Evolutionary conservation across 2,329 filamentous ascomycete genomes (phyloP).

Genomic region (Pseudogymnoascus sp.): DNA sequence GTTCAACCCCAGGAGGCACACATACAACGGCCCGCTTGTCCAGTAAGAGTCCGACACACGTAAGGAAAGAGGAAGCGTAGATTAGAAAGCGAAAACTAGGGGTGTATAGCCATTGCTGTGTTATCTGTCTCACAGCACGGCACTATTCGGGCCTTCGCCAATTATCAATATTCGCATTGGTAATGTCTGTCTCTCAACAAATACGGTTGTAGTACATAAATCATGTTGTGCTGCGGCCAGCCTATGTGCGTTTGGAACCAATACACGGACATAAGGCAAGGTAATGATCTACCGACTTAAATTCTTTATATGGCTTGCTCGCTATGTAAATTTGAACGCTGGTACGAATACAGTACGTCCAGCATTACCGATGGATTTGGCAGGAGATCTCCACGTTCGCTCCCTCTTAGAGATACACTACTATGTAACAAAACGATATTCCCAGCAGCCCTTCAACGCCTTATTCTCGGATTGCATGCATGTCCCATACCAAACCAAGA

Average conservation of each 20-base stretch:
- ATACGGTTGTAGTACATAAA: neutral
- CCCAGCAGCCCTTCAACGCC: slow-evolving; percentile 3
- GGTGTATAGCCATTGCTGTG: neutral
- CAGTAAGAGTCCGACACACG: neutral
- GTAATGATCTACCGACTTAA: slow-evolving; percentile 6
- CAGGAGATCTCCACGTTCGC: neutral
- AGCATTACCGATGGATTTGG: neutral
- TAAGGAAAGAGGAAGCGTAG: neutral
- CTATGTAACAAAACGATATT: slow-evolving; percentile 1
- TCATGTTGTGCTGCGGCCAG: neutral
- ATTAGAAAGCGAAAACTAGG: neutral
- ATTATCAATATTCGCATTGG: neutral
- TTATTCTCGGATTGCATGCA: slow-evolving; percentile 2
- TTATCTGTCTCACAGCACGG: neutral
- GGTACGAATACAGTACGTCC: slow-evolving; percentile 7
- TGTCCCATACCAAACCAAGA: neutral
- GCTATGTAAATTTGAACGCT: slow-evolving; percentile 1
- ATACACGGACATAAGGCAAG: neutral
- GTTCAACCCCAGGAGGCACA: neutral
- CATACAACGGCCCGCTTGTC: neutral
- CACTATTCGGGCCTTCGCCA: neutral
- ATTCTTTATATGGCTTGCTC: slow-evolving; percentile 3
- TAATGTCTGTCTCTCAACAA: neutral
- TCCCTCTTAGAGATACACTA: slow-evolving; percentile 6
- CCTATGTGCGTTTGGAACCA: neutral